Conservation (phyloP, 129 eudicot genomes). For the Heracleum sosnowskyi region DNA sequence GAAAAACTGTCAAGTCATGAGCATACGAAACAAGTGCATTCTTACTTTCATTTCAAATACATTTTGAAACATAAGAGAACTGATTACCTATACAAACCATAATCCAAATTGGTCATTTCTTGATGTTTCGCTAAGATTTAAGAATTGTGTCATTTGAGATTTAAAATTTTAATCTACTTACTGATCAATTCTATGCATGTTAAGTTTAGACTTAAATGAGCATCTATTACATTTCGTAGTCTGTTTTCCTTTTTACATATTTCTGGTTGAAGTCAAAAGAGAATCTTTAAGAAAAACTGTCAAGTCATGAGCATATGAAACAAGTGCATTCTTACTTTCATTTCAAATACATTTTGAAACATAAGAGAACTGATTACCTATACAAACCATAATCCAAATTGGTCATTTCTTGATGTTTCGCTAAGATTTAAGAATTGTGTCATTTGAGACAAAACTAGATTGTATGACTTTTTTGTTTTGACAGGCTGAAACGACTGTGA, state of each 20-base stretch:
- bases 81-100: neutral
- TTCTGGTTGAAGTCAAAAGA: neutral
- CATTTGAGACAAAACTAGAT: neutral
- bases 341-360: neutral
- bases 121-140: neutral
- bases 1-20: neutral
- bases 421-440: neutral
- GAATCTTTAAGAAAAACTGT: neutral
- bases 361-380: neutral
- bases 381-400: neutral
- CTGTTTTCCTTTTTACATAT: neutral
- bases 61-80: neutral
- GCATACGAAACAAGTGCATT: neutral
- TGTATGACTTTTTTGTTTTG: slow-evolving; percentile 10
- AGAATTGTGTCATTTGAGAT: neutral
- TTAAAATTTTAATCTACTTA: neutral
- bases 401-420: neutral
- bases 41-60: neutral
- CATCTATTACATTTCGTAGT: neutral
- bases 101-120: neutral
- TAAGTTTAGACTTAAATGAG: neutral
- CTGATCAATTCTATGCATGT: neutral
- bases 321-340: neutral
- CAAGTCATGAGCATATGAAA: neutral
- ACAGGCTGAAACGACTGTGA: slow-evolving; percentile 93